Evolutionary conservation across 495 filamentous ascomycete genomes (phyloP).

Genomic region (Trichocladium antarcticum): DNA sequence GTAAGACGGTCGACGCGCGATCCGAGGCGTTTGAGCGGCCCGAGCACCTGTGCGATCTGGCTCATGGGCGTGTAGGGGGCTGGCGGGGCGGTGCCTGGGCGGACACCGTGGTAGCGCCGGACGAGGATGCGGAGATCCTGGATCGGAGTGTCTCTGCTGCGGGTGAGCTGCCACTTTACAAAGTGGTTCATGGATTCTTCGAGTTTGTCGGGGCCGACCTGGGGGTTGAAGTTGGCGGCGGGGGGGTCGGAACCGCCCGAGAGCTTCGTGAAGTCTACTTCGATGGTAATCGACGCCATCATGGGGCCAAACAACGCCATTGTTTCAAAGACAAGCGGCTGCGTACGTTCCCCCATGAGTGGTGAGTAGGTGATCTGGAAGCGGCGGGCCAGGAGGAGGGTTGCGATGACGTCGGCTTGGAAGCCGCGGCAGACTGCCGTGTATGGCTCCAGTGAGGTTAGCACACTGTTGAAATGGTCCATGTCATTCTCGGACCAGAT

Average conservation of each 20-base stretch:
- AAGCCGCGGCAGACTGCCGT: background rate
- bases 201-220: background rate
- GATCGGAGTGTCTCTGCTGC: constrained; percentile 2
- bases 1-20: constrained; percentile 14
- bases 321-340: constrained; percentile 12
- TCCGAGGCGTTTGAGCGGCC: constrained; percentile 16
- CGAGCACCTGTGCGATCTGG: constrained; percentile 13
- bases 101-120: constrained; percentile 20
- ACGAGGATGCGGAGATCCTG: constrained; percentile 19
- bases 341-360: constrained; percentile 3
- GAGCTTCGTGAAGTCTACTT: constrained; percentile 24
- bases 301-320: constrained; percentile 16
- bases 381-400: constrained; percentile 18
- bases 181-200: constrained; percentile 12
- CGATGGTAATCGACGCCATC: constrained; percentile 23
- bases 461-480: constrained; percentile 13
- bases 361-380: constrained; percentile 26
- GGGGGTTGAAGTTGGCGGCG: constrained; percentile 6
- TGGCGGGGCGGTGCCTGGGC: background rate
- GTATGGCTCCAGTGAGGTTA: constrained; percentile 10
- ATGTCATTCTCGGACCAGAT: constrained; percentile 20
- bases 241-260: constrained; percentile 10
- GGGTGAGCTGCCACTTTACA: constrained; percentile 8
- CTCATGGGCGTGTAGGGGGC: constrained; percentile 12
- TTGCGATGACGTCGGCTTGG: constrained; percentile 16